These are phyloP conservation scores for Mortierella claussenii DNA, from an alignment of 192 early-diverging fungal species.

Conservation along the genomic window DNA sequence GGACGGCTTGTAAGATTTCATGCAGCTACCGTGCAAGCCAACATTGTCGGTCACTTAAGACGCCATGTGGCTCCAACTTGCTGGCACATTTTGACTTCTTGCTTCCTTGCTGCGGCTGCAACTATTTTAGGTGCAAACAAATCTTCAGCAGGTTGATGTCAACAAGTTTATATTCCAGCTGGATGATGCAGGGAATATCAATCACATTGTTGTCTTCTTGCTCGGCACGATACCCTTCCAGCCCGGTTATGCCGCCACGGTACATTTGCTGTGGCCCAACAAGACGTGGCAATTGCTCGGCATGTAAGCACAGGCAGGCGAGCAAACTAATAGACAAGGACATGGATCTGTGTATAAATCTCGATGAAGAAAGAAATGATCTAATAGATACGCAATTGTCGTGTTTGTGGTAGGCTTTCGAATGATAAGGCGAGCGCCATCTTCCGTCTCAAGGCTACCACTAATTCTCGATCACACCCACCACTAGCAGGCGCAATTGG, in stretches of 20 bases:
- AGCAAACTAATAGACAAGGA: no score
- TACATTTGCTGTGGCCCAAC: slow-evolving; percentile 91
- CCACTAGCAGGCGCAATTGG: no score
- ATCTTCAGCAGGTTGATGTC: slow-evolving; percentile 88
- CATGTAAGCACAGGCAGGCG: slow-evolving; percentile 58
- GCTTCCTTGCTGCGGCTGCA: neutral
- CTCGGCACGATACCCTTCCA: slow-evolving; percentile 89
- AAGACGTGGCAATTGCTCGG: slow-evolving; percentile 83
- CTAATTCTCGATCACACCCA: neutral
- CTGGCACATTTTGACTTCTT: no score
- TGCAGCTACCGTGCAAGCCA: neutral
- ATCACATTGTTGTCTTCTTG: slow-evolving; percentile 96
- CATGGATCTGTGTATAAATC: no score
- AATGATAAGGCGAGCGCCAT: slow-evolving; percentile 89
- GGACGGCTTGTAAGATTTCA: slow-evolving; percentile 76
- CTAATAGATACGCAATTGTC: neutral
- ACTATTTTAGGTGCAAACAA: slow-evolving; percentile 81
- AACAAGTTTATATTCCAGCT: slow-evolving; percentile 93
- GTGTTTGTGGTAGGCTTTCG: slow-evolving; percentile 61
- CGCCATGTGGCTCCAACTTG: neutral
- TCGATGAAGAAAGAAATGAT: no score
- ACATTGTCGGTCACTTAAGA: neutral
- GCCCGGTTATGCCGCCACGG: slow-evolving; percentile 90
- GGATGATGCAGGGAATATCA: slow-evolving; percentile 84
- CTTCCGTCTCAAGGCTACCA: slow-evolving; percentile 66